Conservation (phyloP, 192 early-diverging fungal species). For the Funneliformis mosseae region DNA sequence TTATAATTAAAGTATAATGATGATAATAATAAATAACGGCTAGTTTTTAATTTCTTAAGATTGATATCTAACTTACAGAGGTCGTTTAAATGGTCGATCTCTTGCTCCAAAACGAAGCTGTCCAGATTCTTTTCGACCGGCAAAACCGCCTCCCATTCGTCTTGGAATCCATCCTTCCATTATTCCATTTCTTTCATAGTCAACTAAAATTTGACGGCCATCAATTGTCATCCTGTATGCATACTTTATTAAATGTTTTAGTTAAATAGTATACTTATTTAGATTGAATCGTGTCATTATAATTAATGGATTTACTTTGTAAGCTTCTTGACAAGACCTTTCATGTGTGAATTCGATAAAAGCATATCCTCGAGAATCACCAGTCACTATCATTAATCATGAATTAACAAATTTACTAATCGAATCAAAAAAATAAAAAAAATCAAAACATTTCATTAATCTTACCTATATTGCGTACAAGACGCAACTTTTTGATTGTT, state of each 20-base stretch:
- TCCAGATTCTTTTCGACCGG: constrained; percentile 46
- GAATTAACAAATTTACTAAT: background rate
- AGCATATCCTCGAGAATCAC: constrained; percentile 43
- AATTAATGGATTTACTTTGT: constrained; percentile 12
- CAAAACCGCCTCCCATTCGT: constrained; percentile 48
- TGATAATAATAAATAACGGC: background rate
- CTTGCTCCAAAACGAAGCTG: constrained; percentile 48
- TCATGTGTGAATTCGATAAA: constrained; percentile 37
- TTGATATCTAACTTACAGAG: constrained; percentile 19
- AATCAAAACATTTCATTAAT: background rate
- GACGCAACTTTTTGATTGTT: constrained; percentile 11
- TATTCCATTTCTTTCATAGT: constrained; percentile 42
- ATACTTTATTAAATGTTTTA: background rate
- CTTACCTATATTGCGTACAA: constrained; percentile 38
- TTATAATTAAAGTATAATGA: background rate
- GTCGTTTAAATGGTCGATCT: constrained; percentile 42
- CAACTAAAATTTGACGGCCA: constrained; percentile 41
- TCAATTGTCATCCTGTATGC: constrained; percentile 36
- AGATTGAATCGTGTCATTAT: background rate
- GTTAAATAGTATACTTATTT: background rate
- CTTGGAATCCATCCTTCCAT: constrained; percentile 50
- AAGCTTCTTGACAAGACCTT: constrained; percentile 40
- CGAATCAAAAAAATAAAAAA: too few species aligned
- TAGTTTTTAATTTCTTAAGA: background rate
- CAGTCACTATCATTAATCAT: constrained; percentile 36